Evolutionary conservation across 371 early-diverging fungal genomes (phyloP), one percentile per base, ranked within the genome.

Genomic region (Massospora cicadina): DNA sequence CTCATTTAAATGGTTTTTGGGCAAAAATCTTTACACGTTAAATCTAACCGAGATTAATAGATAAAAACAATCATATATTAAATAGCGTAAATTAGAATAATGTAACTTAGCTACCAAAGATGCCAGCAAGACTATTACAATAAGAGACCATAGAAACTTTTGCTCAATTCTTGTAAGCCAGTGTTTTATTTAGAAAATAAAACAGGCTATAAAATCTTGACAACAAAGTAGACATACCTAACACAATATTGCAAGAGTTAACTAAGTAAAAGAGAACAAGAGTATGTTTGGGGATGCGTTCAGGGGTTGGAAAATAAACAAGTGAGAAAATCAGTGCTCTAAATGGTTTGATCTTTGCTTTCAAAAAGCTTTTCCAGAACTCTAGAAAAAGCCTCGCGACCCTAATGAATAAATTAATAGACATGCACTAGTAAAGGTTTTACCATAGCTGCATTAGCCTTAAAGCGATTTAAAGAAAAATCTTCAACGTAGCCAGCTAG

Each of bases 401-500:
- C 62, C 62, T 62, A 31, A 43, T 25, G 25, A 60, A 27, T 28
- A 21, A 62, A 12, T 57, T 62, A 25, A 62, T 13, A 31, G 33
- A 13, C 29, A 24, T 17, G 21, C 13, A 62, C 25, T 13, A 2
- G 7, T 21, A 17, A 30, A 62, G n/a, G 26, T n/a, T 62, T 62
- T 62, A 62, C 90, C 21, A 81, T 74, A 13, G 77, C 79, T 5
- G 97, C 92, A 70, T 96, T 96, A 43, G 86, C 85, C 69, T 86
- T 71, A 76, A 95, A 96, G 54, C 92, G 78, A 55, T 79, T 85
- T 68, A 90, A 73, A 62, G 86, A 89, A 63, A 89, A 86, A 65
- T 92, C 91, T 72, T 96, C 97, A 10, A 94, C 73, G 21, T 84
- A 74, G n/a, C 77, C 76, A 0, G 88, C 83, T 73, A 93, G 81